Percentiles rank a stretch among this genome's conserved stretches.
Evolutionary conservation across 306 rosid genomes (phyloP).

Genomic region (Quercus glauca): DNA sequence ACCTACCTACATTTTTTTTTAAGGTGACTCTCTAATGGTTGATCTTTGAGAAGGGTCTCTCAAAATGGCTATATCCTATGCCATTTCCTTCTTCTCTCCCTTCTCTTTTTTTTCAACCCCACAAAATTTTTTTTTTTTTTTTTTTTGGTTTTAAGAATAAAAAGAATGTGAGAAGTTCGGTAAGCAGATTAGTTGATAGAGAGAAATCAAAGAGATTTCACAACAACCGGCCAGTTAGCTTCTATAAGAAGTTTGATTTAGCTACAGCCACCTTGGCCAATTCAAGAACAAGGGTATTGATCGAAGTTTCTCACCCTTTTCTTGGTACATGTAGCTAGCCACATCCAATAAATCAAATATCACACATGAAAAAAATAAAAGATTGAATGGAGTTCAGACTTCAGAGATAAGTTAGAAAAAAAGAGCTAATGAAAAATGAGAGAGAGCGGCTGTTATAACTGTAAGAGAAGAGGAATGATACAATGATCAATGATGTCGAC

Average conservation of each 20-base stretch:
- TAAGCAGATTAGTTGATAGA: conserved; percentile 84
- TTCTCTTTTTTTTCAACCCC: conserved; percentile 27
- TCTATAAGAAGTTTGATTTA: conserved; percentile 32
- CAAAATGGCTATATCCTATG: conserved; percentile 28
- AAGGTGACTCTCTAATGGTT: conserved; percentile 39
- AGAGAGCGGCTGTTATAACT: not conserved
- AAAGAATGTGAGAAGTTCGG: conserved; percentile 91
- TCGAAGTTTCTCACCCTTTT: conserved; percentile 35
- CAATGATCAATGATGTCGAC: no score
- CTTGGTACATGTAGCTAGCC: conserved; percentile 96
- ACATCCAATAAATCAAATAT: not conserved
- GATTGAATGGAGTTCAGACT: no score
- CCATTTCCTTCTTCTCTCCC: conserved; percentile 56
- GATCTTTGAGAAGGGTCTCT: conserved; percentile 59
- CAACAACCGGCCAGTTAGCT: conserved; percentile 85
- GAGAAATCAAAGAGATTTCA: conserved; percentile 22
- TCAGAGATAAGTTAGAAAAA: not conserved
- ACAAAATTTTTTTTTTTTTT: not conserved
- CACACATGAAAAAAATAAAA: no score
- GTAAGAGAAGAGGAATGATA: not conserved
- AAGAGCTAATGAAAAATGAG: not conserved
- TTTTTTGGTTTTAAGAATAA: no score
- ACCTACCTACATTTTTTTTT: no score
- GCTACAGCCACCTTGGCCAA: conserved; percentile 94
- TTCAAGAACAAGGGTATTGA: conserved; percentile 61